phyloP scores from a whole-genome alignment of 495 filamentous ascomycete species.

The Cercophora scortea region DNA sequence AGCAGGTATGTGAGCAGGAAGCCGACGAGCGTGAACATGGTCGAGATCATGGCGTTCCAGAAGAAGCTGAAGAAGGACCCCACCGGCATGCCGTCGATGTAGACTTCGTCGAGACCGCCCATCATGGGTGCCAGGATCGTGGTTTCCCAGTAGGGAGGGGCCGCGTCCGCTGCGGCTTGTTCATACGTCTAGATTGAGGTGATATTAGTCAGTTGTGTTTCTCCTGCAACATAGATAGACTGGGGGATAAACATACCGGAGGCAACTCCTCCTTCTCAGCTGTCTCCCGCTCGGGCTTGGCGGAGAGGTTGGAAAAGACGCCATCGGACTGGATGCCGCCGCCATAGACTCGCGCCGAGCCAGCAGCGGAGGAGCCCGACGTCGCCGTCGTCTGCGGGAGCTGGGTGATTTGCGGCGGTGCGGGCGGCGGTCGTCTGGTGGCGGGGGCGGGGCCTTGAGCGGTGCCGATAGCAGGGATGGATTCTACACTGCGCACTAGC shows the following conservation, averaged over 20 bases:
- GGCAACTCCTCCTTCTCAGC: constrained; percentile 80
- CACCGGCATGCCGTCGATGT: constrained; percentile 91
- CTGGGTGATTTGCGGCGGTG: constrained; percentile 11
- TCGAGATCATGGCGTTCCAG: constrained; percentile 98
- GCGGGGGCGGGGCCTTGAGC: constrained; percentile 6
- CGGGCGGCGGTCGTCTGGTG: constrained; percentile 1
- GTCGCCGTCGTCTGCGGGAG: constrained; percentile 10
- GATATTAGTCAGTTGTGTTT: constrained; percentile 10
- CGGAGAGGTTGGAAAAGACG: constrained; percentile 90
- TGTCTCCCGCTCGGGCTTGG: constrained; percentile 81
- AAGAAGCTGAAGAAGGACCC: constrained; percentile 92
- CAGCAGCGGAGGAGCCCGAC: neutral
- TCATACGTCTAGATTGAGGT: constrained; percentile 65
- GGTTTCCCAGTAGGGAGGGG: constrained; percentile 98
- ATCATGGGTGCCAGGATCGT: constrained; percentile 89
- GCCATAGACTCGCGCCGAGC: constrained; percentile 42
- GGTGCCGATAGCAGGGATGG: constrained; percentile 18
- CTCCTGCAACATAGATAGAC: too few species aligned
- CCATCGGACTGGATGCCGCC: constrained; percentile 72
- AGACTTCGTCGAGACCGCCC: constrained; percentile 81
- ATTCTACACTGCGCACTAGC: constrained; percentile 66
- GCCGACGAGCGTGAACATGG: constrained; percentile 95
- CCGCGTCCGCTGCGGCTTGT: constrained; percentile 93
- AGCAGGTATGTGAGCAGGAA: constrained; percentile 97
- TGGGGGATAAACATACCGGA: constrained; percentile 56